phyloP scores from a whole-genome alignment of 345 rosid genomes.

The Eutrema yunnanense region DNA sequence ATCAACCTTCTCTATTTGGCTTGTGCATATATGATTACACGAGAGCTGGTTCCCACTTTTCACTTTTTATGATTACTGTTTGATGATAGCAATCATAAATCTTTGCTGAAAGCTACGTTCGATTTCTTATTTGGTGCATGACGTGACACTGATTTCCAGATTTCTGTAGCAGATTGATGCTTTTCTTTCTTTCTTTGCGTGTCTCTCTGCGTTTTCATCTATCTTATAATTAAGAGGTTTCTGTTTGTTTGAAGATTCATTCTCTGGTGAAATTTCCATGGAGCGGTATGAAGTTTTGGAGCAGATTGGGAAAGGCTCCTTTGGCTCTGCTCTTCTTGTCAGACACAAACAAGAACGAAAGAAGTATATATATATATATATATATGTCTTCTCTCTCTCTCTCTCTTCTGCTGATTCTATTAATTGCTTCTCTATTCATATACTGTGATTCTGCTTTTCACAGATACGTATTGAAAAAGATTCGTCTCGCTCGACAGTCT shows the following conservation, averaged over 20 bases:
- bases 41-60: background rate
- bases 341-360: constrained; percentile 92
- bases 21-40: background rate
- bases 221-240: background rate
- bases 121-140: constrained; percentile 8
- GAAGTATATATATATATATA: constrained; percentile 31
- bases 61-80: constrained; percentile 8
- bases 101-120: constrained; percentile 27
- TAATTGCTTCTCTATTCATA: background rate
- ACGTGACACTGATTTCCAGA: constrained; percentile 16
- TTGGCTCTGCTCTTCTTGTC: constrained; percentile 97
- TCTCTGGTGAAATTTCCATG: constrained; percentile 32
- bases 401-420: background rate
- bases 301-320: constrained; percentile 95
- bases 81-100: constrained; percentile 25
- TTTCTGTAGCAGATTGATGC: background rate
- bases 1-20: background rate
- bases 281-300: constrained; percentile 88
- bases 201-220: background rate
- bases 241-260: background rate
- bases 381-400: background rate
- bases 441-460: background rate
- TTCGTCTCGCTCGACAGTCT: constrained; percentile 93
- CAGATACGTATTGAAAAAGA: constrained; percentile 92
- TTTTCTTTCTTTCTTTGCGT: background rate